Percentiles rank a stretch among this genome's conserved stretches.
phyloP scores from a whole-genome alignment of 768 basidiomycete genomes.

The Coprinopsis sp. region DNA sequence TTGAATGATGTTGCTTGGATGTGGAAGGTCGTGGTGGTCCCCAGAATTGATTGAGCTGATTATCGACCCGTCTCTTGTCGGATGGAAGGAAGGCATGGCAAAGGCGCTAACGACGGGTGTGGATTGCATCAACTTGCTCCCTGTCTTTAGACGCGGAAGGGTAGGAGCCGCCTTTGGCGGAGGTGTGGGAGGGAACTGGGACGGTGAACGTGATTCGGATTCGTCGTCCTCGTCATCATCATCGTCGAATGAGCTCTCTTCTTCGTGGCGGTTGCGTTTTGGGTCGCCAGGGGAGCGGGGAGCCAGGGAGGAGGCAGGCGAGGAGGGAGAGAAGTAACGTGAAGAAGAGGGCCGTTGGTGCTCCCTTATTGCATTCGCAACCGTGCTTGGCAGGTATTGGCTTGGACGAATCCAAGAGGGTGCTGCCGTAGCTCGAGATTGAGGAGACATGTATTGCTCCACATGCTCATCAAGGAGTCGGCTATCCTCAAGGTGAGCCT shows the following conservation, averaged over 20 bases:
- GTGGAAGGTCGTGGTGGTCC: conserved; percentile 14
- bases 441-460: not conserved
- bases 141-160: conserved; percentile 1
- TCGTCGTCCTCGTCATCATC: too few species aligned
- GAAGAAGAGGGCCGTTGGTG: too few species aligned
- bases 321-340: not conserved
- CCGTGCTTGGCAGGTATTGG: conserved; percentile 7
- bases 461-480: too few species aligned
- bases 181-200: conserved; percentile 3
- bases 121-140: conserved; percentile 9
- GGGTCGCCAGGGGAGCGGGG: too few species aligned
- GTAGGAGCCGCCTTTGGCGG: conserved; percentile 9
- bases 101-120: conserved; percentile 23
- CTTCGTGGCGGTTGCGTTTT: too few species aligned
- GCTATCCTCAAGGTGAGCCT: too few species aligned
- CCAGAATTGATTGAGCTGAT: conserved; percentile 43
- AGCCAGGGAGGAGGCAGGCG: not conserved
- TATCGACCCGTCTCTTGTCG: conserved; percentile 36
- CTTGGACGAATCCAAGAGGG: conserved; percentile 9
- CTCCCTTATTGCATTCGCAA: too few species aligned
- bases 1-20: conserved; percentile 6
- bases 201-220: not conserved
- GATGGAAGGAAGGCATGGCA: conserved; percentile 31
- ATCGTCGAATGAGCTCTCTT: too few species aligned
- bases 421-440: not conserved